Evolutionary conservation across 495 filamentous ascomycete genomes (phyloP).

Genomic region (Parachaetomium inaequale): DNA sequence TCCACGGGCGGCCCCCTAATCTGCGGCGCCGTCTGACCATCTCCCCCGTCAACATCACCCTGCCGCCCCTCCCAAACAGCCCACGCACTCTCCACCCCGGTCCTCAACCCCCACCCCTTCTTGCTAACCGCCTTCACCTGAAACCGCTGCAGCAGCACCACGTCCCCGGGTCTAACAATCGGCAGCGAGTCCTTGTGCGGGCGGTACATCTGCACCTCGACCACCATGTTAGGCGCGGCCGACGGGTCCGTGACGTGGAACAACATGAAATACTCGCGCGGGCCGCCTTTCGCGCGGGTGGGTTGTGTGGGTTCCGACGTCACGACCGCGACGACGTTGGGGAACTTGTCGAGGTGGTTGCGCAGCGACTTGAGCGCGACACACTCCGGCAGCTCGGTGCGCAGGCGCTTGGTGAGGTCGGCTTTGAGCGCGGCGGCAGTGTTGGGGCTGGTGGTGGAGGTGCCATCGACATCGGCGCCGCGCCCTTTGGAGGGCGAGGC

Average conservation of each 20-base stretch:
- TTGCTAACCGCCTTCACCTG: conserved; percentile 56
- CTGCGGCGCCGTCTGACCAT: conserved; percentile 30
- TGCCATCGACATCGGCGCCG: conserved; percentile 4
- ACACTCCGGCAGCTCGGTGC: conserved; percentile 63
- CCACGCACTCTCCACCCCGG: conserved; percentile 53
- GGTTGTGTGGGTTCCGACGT: conserved; percentile 53
- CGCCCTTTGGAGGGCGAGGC: conserved; percentile 18
- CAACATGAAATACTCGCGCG: conserved; percentile 65
- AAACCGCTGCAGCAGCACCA: conserved; percentile 72
- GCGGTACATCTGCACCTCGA: conserved; percentile 67
- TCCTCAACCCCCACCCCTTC: conserved; percentile 47
- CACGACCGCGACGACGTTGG: conserved; percentile 68
- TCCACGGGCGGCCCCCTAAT: conserved; percentile 47
- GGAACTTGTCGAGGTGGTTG: conserved; percentile 49
- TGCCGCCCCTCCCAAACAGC: conserved; percentile 51
- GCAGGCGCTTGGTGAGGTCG: conserved; percentile 46
- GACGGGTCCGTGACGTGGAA: conserved; percentile 68
- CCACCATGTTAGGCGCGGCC: conserved; percentile 42
- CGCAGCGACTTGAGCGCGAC: conserved; percentile 62
- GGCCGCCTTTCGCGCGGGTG: conserved; percentile 59
- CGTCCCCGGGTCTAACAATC: conserved; percentile 62
- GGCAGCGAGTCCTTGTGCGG: conserved; percentile 71
- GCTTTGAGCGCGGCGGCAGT: conserved; percentile 36
- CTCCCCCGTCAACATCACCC: background rate
- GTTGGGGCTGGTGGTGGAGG: background rate